These are phyloP conservation scores for Fusarium sublunatum DNA, from an alignment of 2,329 filamentous ascomycete species.

Conservation along the genomic window DNA sequence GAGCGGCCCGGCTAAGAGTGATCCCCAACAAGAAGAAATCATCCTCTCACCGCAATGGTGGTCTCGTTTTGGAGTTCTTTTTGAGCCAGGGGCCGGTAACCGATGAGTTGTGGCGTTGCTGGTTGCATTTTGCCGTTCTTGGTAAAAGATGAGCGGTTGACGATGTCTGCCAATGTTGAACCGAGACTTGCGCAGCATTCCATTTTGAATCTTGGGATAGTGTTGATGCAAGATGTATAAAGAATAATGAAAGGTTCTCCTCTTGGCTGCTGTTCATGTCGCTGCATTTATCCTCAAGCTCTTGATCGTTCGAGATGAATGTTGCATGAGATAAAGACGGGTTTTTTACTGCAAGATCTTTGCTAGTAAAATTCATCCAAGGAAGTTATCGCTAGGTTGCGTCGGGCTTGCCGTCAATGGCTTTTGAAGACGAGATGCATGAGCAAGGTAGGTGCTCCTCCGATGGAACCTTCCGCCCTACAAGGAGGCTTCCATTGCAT, in stretches of 20 bases:
- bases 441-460: slow-evolving; percentile 24
- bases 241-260: not conserved
- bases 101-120: slow-evolving; percentile 37
- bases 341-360: not conserved
- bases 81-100: slow-evolving; percentile 17
- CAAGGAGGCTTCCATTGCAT: too few species aligned
- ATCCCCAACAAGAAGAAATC: slow-evolving; percentile 6
- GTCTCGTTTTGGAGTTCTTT: slow-evolving; percentile 3
- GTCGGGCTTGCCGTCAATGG: slow-evolving; percentile 31
- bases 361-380: not conserved
- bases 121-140: slow-evolving; percentile 15
- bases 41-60: slow-evolving; percentile 19
- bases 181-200: slow-evolving; percentile 1
- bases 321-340: too few species aligned
- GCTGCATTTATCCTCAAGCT: slow-evolving; percentile 1
- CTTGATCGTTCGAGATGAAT: too few species aligned
- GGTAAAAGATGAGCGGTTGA: slow-evolving; percentile 9
- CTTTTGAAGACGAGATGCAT: slow-evolving; percentile 13
- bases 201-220: not conserved
- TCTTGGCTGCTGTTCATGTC: slow-evolving; percentile 6
- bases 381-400: slow-evolving; percentile 8
- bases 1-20: slow-evolving; percentile 28
- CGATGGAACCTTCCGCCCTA: slow-evolving; percentile 12
- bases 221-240: slow-evolving; percentile 7
- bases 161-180: slow-evolving; percentile 10